These are phyloP conservation scores for Citrus medica DNA, from an alignment of 345 rosid genomes.

Conservation along the genomic window DNA sequence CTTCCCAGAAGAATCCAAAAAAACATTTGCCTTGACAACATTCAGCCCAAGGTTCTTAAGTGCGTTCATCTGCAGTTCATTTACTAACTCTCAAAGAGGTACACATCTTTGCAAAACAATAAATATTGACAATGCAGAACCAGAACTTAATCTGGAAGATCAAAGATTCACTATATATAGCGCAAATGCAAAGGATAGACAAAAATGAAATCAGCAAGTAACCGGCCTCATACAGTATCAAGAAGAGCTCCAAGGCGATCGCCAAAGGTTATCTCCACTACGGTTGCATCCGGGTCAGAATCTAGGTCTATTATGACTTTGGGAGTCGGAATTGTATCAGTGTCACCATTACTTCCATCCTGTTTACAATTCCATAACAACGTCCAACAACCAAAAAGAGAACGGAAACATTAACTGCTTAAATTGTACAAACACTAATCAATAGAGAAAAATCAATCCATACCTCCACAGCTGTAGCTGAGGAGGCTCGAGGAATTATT, in stretches of 20 bases:
- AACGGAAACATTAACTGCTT: not conserved
- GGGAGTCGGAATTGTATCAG: constrained; percentile 77
- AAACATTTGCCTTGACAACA: constrained; percentile 91
- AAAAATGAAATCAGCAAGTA: not conserved
- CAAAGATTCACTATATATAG: not conserved
- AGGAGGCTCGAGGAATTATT: constrained; percentile 46
- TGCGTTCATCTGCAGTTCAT: constrained; percentile 73
- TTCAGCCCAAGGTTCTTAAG: constrained; percentile 88
- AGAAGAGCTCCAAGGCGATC: constrained; percentile 98
- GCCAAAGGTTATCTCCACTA: constrained; percentile 87
- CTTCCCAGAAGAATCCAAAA: constrained; percentile 90
- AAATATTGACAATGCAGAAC: not conserved
- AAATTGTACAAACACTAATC: not conserved
- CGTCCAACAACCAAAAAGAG: constrained; percentile 6
- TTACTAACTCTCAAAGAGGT: constrained; percentile 4
- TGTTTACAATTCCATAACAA: constrained; percentile 34
- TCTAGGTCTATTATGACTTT: constrained; percentile 93
- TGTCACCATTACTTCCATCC: constrained; percentile 57
- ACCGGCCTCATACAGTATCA: constrained; percentile 59
- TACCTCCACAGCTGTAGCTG: constrained; percentile 83
- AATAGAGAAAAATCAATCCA: constrained; percentile 9
- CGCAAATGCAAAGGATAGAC: not conserved
- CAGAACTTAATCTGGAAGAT: not conserved
- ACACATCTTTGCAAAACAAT: not conserved
- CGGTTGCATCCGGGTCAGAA: constrained; percentile 84